Conservation (phyloP, 768 basidiomycete species). For the Tulasnella sp. region DNA sequence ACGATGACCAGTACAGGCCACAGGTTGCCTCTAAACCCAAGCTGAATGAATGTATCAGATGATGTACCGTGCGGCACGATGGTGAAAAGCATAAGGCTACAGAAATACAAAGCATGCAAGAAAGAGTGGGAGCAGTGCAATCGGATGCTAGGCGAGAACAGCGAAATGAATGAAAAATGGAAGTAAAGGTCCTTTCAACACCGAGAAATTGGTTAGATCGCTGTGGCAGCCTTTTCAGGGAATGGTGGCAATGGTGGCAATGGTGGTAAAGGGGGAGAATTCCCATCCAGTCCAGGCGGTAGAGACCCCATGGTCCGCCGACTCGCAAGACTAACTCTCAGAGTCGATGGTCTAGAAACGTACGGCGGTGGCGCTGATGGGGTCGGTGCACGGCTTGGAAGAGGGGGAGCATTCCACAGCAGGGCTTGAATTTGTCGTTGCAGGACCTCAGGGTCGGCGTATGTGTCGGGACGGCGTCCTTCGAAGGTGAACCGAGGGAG, state of each 20-base stretch:
- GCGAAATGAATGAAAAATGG: neutral
- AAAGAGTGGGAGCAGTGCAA: neutral
- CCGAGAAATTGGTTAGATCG: neutral
- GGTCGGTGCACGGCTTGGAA: neutral
- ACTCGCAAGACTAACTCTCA: neutral
- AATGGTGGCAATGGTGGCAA: neutral
- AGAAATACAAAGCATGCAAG: neutral
- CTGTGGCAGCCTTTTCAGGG: neutral
- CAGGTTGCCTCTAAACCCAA: neutral
- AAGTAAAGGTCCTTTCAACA: neutral
- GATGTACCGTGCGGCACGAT: neutral
- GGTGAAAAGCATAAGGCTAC: neutral
- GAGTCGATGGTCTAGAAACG: neutral
- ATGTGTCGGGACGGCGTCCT: neutral
- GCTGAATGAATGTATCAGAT: neutral
- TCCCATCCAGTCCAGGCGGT: neutral
- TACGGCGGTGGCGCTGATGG: neutral
- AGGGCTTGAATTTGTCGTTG: constrained; percentile 2
- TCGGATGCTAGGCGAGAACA: neutral
- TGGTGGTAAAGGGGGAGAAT: neutral
- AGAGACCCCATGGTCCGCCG: neutral
- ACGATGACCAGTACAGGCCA: neutral
- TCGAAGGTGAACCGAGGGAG: constrained; percentile 3
- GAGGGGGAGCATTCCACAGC: neutral
- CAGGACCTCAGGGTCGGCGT: neutral